phyloP scores from a whole-genome alignment of 1,284 basidiomycete species.

The Blastosporella zonata region DNA sequence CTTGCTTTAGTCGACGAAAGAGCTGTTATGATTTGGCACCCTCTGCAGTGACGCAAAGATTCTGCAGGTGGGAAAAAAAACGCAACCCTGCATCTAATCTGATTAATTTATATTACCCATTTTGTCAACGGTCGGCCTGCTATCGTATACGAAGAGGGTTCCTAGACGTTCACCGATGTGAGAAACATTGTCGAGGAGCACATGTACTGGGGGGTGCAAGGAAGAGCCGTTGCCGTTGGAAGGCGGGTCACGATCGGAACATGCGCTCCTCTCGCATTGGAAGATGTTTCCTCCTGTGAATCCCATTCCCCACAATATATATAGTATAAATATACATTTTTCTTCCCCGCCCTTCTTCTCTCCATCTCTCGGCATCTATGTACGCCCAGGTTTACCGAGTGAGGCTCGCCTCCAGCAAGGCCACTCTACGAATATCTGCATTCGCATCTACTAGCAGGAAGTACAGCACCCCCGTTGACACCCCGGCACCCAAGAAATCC shows the following conservation, averaged over 20 bases:
- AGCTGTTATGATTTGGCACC: not conserved
- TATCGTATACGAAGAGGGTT: no score
- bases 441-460: constrained; percentile 22
- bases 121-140: no score
- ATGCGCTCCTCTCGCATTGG: constrained; percentile 12
- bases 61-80: constrained; percentile 13
- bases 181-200: not conserved
- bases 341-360: not conserved
- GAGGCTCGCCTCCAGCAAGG: constrained; percentile 14
- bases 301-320: constrained; percentile 6
- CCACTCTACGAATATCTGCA: constrained; percentile 19
- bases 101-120: no score
- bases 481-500: constrained; percentile 43
- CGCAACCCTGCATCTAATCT: constrained; percentile 14
- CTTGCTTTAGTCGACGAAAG: not conserved
- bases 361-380: constrained; percentile 13
- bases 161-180: not conserved
- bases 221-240: not conserved
- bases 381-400: constrained; percentile 22
- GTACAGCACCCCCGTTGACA: constrained; percentile 33
- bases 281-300: constrained; percentile 16
- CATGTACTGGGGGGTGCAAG: not conserved
- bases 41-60: not conserved
- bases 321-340: not conserved
- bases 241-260: constrained; percentile 10